phyloP scores from a whole-genome alignment of 495 filamentous ascomycete genomes.

The Penicillium lividum region DNA sequence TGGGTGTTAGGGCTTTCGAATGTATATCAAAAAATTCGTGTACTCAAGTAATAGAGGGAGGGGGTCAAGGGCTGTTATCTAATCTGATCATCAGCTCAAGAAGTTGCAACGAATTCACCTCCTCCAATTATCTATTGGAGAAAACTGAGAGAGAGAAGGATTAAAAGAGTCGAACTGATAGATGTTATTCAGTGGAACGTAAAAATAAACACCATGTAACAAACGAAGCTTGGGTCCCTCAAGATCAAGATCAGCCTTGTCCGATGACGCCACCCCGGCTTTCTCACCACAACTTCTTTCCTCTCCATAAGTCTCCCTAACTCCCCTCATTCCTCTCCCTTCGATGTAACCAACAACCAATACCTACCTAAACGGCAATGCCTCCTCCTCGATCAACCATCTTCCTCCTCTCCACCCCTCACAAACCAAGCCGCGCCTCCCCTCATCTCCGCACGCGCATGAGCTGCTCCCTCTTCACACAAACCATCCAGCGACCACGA shows the following conservation, averaged over 20 bases:
- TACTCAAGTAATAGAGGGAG: no score
- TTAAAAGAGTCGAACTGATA: background rate
- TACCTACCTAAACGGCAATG: conserved; percentile 16
- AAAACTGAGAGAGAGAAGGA: background rate
- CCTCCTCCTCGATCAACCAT: conserved; percentile 14
- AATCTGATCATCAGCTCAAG: conserved; percentile 30
- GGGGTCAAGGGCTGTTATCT: conserved; percentile 19
- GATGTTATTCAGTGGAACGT: background rate
- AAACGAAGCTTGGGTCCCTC: background rate
- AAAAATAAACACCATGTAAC: background rate
- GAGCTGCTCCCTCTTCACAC: conserved; percentile 7
- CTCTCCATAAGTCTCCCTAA: conserved; percentile 17
- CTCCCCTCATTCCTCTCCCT: background rate
- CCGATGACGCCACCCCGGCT: conserved; percentile 23
- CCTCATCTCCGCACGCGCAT: conserved; percentile 5
- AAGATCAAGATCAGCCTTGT: background rate
- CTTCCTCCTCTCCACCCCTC: conserved; percentile 3
- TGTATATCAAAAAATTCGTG: no score
- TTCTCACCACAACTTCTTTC: conserved; percentile 15
- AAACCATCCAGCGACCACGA: conserved; percentile 16
- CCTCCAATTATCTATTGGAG: background rate
- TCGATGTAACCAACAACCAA: background rate
- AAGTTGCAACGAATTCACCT: background rate
- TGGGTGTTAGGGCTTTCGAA: no score
- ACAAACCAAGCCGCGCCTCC: conserved; percentile 2